phyloP scores from a whole-genome alignment of 1,284 basidiomycete species.

The Mycosarcoma mackinlayi region DNA sequence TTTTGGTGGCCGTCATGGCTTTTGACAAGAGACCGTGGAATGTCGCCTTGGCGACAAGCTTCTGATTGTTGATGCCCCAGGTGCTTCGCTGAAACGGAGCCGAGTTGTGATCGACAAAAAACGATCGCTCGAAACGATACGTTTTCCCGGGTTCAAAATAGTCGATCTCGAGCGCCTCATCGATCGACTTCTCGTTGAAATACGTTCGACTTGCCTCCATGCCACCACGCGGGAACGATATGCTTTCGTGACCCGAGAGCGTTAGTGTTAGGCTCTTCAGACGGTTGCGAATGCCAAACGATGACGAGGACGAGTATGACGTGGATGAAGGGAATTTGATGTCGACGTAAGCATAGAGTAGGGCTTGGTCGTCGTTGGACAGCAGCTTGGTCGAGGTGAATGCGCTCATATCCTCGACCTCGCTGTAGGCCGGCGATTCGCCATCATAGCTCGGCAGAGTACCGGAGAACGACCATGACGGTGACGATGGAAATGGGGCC shows the following conservation, averaged over 20 bases:
- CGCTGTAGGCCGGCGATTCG: slow-evolving; percentile 20
- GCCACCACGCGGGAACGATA: slow-evolving; percentile 34
- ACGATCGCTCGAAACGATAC: slow-evolving; percentile 30
- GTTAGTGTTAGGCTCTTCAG: slow-evolving; percentile 35
- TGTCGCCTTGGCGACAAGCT: slow-evolving; percentile 32
- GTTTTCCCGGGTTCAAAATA: slow-evolving; percentile 29
- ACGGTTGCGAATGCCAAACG: slow-evolving; percentile 15
- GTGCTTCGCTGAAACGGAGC: slow-evolving; percentile 25
- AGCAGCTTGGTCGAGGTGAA: slow-evolving; percentile 11
- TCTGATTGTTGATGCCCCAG: slow-evolving; percentile 31
- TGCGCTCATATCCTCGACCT: slow-evolving; percentile 12
- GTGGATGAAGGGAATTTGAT: slow-evolving; percentile 13
- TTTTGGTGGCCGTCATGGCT: slow-evolving; percentile 23
- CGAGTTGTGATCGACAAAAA: slow-evolving; percentile 30
- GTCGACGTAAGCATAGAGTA: slow-evolving; percentile 33
- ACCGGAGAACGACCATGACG: background rate
- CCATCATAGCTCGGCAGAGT: slow-evolving; percentile 4
- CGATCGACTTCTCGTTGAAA: slow-evolving; percentile 20
- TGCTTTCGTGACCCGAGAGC: slow-evolving; percentile 19
- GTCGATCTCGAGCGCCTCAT: slow-evolving; percentile 15
- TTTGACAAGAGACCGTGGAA: slow-evolving; percentile 21
- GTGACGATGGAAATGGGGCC: slow-evolving; percentile 2
- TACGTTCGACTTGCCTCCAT: slow-evolving; percentile 18
- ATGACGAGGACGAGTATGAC: slow-evolving; percentile 7
- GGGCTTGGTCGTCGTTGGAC: slow-evolving; percentile 27